A percentile compares a stretch with the other conserved stretches of the same genome.
These are phyloP conservation scores for Pythium aristosporum DNA, from an alignment of 352 stramenopile species.

Conservation along the genomic window DNA sequence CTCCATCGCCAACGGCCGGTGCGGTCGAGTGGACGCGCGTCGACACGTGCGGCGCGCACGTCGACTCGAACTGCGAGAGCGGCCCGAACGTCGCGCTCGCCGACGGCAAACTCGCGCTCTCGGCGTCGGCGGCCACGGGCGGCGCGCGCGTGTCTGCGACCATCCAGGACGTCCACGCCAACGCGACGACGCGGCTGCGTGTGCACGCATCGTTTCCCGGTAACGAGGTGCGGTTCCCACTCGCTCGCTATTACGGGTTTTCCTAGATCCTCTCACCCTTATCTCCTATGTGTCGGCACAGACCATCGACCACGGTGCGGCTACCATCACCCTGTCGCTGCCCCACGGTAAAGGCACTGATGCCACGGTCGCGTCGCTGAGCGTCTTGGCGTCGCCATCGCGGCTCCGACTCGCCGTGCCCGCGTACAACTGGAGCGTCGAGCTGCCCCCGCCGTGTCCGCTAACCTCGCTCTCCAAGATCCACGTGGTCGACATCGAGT, in stretches of 20 bases:
- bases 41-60: slow-evolving; percentile 4
- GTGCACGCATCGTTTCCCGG: slow-evolving; percentile 19
- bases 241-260: not conserved
- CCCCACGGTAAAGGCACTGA: not conserved
- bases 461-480: slow-evolving; percentile 2
- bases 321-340: slow-evolving; percentile 15
- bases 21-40: slow-evolving; percentile 12
- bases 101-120: slow-evolving; percentile 17
- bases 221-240: not conserved
- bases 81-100: slow-evolving; percentile 7
- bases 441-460: slow-evolving; percentile 17
- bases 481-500: slow-evolving; percentile 26
- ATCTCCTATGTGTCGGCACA: no score
- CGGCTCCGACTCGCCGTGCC: slow-evolving; percentile 11
- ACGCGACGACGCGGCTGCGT: slow-evolving; percentile 10
- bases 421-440: slow-evolving; percentile 12
- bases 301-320: not conserved
- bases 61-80: not conserved
- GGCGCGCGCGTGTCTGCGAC: slow-evolving; percentile 6
- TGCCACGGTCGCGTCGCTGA: slow-evolving; percentile 9
- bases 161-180: not conserved
- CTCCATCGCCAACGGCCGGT: not conserved
- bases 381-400: not conserved
- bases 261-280: not conserved
- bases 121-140: not conserved